A percentile compares a stretch with the other conserved stretches of the same genome.
These are phyloP conservation scores for Gentiana dahurica DNA, from an alignment of 257 asterid species.

Conservation along the genomic window DNA sequence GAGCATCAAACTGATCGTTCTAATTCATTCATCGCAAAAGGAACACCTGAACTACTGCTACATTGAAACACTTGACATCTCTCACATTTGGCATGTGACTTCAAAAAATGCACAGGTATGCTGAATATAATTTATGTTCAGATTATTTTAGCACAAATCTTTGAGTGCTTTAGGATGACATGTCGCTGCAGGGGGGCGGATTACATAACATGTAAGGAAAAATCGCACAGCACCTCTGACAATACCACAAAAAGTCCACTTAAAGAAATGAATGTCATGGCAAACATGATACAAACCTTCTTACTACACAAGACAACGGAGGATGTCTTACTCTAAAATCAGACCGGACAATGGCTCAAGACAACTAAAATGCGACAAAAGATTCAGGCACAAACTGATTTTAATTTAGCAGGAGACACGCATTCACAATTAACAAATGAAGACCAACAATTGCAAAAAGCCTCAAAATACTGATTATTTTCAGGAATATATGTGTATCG, in stretches of 20 bases:
- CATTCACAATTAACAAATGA: conserved; percentile 2
- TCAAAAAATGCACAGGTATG: background rate
- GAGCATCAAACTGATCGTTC: background rate
- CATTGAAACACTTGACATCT: background rate
- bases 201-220: background rate
- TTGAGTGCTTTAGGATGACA: background rate
- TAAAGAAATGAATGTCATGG: background rate
- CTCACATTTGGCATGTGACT: background rate
- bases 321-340: background rate
- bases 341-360: background rate
- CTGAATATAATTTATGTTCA: background rate
- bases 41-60: background rate
- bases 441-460: conserved; percentile 4
- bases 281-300: conserved; percentile 1
- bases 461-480: conserved; percentile 4
- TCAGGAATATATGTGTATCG: conserved; percentile 11
- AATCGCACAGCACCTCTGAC: background rate
- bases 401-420: conserved; percentile 4
- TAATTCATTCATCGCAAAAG: conserved; percentile 4
- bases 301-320: background rate
- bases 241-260: conserved; percentile 1
- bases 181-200: conserved; percentile 3
- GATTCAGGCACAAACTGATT: background rate
- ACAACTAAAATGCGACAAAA: background rate
- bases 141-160: background rate